Percentiles rank a stretch among this genome's conserved stretches.
Conservation (phyloP, 495 filamentous ascomycete genomes). For the Xylaria sp. region DNA sequence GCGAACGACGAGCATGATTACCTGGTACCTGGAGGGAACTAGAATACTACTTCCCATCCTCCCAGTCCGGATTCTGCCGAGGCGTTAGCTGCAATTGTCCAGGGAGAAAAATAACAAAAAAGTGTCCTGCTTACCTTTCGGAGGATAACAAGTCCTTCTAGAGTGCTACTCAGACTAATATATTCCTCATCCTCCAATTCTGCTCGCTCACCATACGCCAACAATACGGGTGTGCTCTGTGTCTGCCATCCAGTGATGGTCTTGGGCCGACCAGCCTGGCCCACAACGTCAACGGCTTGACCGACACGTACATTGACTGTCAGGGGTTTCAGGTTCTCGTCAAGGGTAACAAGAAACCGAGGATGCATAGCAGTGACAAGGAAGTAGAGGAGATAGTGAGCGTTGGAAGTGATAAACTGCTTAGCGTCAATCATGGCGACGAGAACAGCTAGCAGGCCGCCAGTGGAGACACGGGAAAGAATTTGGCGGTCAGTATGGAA, state of each 20-base stretch:
- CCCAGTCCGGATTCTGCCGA: slow-evolving; percentile 57
- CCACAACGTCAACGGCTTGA: slow-evolving; percentile 97
- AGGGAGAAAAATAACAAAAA: not conserved
- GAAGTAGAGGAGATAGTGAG: slow-evolving; percentile 97
- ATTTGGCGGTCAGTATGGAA: slow-evolving; percentile 99
- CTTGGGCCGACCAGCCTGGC: slow-evolving; percentile 95
- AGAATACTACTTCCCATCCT: slow-evolving; percentile 46
- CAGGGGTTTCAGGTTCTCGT: slow-evolving; percentile 91
- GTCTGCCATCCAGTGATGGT: slow-evolving; percentile 99
- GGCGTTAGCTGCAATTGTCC: slow-evolving; percentile 29
- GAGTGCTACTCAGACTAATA: slow-evolving; percentile 82
- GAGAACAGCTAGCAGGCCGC: slow-evolving; percentile 87
- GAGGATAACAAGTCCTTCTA: slow-evolving; percentile 95
- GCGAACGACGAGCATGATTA: not conserved
- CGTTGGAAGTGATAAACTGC: slow-evolving; percentile 86
- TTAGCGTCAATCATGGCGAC: slow-evolving; percentile 94
- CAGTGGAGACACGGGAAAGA: slow-evolving; percentile 87
- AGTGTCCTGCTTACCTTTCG: slow-evolving; percentile 73
- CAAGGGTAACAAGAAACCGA: slow-evolving; percentile 92
- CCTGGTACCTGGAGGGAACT: not conserved
- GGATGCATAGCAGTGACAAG: slow-evolving; percentile 97
- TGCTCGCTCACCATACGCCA: slow-evolving; percentile 91
- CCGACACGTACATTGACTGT: slow-evolving; percentile 96
- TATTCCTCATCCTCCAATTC: slow-evolving; percentile 99
- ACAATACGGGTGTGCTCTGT: slow-evolving; percentile 93